A percentile compares a stretch with the other conserved stretches of the same genome.
Evolutionary conservation across 2,329 filamentous ascomycete genomes (phyloP).

Genomic region (Fusarium xyrophilum): DNA sequence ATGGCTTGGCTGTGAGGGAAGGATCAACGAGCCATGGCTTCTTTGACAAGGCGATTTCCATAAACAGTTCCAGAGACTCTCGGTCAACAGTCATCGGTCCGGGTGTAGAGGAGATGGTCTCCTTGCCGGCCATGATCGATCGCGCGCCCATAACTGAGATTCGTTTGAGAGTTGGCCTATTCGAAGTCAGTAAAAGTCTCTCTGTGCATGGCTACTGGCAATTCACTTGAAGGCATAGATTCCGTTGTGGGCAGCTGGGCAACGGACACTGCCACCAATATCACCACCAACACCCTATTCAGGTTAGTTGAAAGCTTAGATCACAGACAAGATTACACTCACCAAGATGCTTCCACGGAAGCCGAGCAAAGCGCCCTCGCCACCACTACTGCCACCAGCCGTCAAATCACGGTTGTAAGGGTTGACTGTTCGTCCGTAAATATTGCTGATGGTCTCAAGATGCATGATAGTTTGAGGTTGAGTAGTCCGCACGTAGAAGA

Average conservation of each 20-base stretch:
- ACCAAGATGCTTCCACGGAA: slow-evolving; percentile 51
- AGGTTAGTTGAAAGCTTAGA: background rate
- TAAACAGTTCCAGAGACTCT: slow-evolving; percentile 47
- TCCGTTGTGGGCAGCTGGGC: slow-evolving; percentile 47
- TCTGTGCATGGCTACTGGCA: too few species aligned
- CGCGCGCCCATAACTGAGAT: slow-evolving; percentile 41
- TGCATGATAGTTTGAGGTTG: slow-evolving; percentile 65
- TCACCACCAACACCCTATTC: slow-evolving; percentile 50
- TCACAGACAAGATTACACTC: background rate
- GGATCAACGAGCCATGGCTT: slow-evolving; percentile 48
- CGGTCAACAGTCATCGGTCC: slow-evolving; percentile 48
- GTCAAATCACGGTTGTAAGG: slow-evolving; percentile 66
- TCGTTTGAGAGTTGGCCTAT: slow-evolving; percentile 44
- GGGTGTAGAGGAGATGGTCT: slow-evolving; percentile 44
- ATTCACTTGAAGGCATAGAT: slow-evolving; percentile 47
- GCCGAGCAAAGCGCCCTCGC: slow-evolving; percentile 53
- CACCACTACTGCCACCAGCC: slow-evolving; percentile 70
- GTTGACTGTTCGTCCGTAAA: slow-evolving; percentile 68
- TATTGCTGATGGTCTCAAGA: slow-evolving; percentile 67
- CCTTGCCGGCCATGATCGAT: slow-evolving; percentile 45
- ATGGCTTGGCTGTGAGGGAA: slow-evolving; percentile 44
- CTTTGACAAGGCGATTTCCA: slow-evolving; percentile 43
- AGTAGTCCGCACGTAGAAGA: slow-evolving; percentile 69
- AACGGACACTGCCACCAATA: slow-evolving; percentile 51
- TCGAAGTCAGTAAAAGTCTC: background rate